Evolutionary conservation across 371 early-diverging fungal species (phyloP).

Genomic region (Circinella umbellata): DNA sequence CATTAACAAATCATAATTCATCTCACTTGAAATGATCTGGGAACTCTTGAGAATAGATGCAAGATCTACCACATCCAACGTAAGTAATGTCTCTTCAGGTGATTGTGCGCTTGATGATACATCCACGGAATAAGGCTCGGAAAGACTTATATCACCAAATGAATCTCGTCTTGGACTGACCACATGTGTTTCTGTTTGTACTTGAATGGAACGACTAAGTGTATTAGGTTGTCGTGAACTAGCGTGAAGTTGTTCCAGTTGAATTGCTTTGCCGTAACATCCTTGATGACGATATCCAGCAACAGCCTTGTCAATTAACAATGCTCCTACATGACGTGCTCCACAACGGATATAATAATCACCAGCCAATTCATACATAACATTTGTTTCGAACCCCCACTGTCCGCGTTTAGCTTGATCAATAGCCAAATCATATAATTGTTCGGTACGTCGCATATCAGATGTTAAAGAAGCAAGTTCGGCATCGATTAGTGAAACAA

Average conservation of each 20-base stretch:
- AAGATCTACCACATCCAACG: slow-evolving; percentile 52
- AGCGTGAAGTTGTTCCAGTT: slow-evolving; percentile 23
- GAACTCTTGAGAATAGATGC: slow-evolving; percentile 56
- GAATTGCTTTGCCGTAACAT: slow-evolving; percentile 42
- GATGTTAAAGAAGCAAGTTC: slow-evolving; percentile 38
- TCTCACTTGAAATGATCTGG: slow-evolving; percentile 57
- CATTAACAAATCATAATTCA: slow-evolving; percentile 58
- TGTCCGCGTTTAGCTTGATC: slow-evolving; percentile 39
- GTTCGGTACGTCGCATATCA: slow-evolving; percentile 30
- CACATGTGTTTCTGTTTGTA: slow-evolving; percentile 37
- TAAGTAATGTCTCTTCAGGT: slow-evolving; percentile 47
- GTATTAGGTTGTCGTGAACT: neutral
- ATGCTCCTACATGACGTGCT: slow-evolving; percentile 29
- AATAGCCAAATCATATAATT: slow-evolving; percentile 42
- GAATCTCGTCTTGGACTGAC: slow-evolving; percentile 20
- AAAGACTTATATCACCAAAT: slow-evolving; percentile 32
- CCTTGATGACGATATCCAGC: slow-evolving; percentile 37
- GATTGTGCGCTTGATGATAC: slow-evolving; percentile 15
- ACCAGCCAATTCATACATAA: slow-evolving; percentile 48
- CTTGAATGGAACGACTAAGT: slow-evolving; percentile 15
- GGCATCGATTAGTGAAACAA: slow-evolving; percentile 45
- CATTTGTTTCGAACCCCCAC: slow-evolving; percentile 37
- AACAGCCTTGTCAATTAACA: slow-evolving; percentile 42
- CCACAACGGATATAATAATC: slow-evolving; percentile 39
- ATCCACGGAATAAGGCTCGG: slow-evolving; percentile 24